These are phyloP conservation scores for Monilinia fructigena DNA, from an alignment of 2,329 filamentous ascomycete species.

Conservation along the genomic window DNA sequence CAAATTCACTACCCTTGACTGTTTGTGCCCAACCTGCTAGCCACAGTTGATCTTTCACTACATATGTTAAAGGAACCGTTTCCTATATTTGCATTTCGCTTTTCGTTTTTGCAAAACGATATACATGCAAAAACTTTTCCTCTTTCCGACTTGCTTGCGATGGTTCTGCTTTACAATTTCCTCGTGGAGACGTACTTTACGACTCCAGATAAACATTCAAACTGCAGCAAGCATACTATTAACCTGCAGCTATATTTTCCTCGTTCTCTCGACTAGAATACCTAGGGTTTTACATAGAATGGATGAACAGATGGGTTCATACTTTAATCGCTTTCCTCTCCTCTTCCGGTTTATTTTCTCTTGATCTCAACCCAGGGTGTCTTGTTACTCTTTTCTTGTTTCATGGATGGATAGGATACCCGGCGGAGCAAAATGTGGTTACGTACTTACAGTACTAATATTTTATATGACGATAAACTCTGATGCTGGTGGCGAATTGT, in stretches of 20 bases:
- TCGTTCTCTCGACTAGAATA: neutral
- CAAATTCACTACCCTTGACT: neutral
- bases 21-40: neutral
- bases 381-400: neutral
- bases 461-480: neutral
- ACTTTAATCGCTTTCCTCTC: neutral
- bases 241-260: neutral
- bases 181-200: neutral
- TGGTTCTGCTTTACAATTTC: neutral
- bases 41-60: neutral
- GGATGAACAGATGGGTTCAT: neutral
- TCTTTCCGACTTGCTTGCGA: neutral
- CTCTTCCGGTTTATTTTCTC: accelerated
- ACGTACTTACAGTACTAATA: neutral
- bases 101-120: neutral
- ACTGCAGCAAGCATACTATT: neutral
- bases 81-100: neutral
- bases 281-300: neutral
- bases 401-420: neutral
- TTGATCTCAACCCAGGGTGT: too few relatives aligned
- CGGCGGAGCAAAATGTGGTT: neutral
- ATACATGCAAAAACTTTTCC: neutral
- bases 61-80: neutral
- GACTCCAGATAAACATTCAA: neutral
- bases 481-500: neutral